Evolutionary conservation across 768 basidiomycete genomes (phyloP).

Genomic region (Floccularia luteovirens): DNA sequence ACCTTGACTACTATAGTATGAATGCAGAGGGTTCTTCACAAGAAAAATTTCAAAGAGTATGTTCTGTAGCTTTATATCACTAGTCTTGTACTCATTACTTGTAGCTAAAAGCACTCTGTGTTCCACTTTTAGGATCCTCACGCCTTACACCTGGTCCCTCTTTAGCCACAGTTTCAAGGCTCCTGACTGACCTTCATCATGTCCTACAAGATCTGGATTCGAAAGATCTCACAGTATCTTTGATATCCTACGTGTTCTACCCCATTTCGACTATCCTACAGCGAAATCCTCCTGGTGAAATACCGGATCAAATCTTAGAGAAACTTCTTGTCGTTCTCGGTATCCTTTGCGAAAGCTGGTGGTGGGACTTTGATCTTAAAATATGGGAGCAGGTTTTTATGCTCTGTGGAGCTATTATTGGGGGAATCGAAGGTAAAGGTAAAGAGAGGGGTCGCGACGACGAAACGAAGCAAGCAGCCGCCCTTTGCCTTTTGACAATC

Average conservation of each 20-base stretch:
- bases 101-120: conserved; percentile 67
- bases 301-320: conserved; percentile 80
- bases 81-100: conserved; percentile 1
- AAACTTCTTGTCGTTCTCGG: conserved; percentile 53
- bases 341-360: conserved; percentile 66
- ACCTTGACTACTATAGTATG: no score
- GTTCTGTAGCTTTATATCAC: background rate
- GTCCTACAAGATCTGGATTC: conserved; percentile 36
- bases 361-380: conserved; percentile 70
- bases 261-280: conserved; percentile 82
- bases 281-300: conserved; percentile 56
- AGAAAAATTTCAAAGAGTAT: conserved; percentile 15
- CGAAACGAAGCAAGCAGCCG: conserved; percentile 75
- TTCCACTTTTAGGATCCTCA: conserved; percentile 70
- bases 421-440: conserved; percentile 59
- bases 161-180: conserved; percentile 34
- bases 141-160: conserved; percentile 51
- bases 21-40: no score
- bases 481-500: conserved; percentile 55
- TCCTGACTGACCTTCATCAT: conserved; percentile 47
- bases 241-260: conserved; percentile 82
- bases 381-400: conserved; percentile 86
- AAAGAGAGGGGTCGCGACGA: conserved; percentile 67
- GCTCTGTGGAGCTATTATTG: conserved; percentile 58
- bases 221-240: conserved; percentile 39